A percentile compares a stretch with the other conserved stretches of the same genome.
Evolutionary conservation across 352 stramenopile genomes (phyloP).

Genomic region (Globisporangium abappressorium): DNA sequence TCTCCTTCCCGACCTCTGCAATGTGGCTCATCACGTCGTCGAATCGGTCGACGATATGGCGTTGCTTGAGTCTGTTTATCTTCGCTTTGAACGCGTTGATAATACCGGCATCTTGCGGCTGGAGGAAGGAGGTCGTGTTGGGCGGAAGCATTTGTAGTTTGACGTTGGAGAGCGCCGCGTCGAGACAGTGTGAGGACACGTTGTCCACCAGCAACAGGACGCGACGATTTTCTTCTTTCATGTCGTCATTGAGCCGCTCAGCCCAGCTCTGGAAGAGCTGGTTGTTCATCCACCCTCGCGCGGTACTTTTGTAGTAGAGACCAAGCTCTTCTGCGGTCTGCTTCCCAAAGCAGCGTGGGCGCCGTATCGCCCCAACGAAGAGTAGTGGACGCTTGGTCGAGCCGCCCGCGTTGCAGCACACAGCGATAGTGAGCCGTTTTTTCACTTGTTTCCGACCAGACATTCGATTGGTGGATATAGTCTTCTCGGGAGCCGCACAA

Average conservation of each 20-base stretch:
- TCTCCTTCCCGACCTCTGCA: not conserved
- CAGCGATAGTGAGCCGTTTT: slow-evolving; percentile 7
- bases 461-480: slow-evolving; percentile 3
- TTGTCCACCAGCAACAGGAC: slow-evolving; percentile 5
- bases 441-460: slow-evolving; percentile 9
- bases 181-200: not conserved
- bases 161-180: not conserved
- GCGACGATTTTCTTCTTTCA: not conserved
- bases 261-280: slow-evolving; percentile 4
- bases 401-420: slow-evolving; percentile 6
- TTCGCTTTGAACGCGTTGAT: slow-evolving; percentile 3
- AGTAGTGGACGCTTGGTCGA: slow-evolving; percentile 4
- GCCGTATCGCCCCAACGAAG: not conserved
- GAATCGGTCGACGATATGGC: slow-evolving; percentile 5
- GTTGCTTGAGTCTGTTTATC: not conserved
- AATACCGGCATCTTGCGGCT: slow-evolving; percentile 6
- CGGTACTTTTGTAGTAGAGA: not conserved
- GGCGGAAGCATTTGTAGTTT: not conserved
- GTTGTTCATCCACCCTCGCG: slow-evolving; percentile 7
- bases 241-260: slow-evolving; percentile 4
- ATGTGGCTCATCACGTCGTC: not conserved
- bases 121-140: slow-evolving; percentile 5
- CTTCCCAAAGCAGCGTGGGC: not conserved
- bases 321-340: not conserved
- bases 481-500: not conserved